Base-by-base conservation (phyloP, 192 early-diverging fungal genomes). In the Podochytrium sp. region DNA sequence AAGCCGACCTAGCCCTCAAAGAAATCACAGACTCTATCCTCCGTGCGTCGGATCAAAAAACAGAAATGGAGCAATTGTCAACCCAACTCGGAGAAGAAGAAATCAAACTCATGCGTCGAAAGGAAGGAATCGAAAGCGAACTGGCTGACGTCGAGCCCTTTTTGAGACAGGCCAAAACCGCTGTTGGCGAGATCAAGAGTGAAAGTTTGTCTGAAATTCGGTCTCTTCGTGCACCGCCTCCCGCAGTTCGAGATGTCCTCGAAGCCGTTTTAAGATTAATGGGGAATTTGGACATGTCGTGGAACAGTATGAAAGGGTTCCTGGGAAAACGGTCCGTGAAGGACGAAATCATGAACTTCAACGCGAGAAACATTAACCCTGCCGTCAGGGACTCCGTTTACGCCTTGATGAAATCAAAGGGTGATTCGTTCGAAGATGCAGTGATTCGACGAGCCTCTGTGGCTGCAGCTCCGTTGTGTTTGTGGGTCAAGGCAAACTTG, bases 301-400 rank as follows among this genome's bases (percentile, higher is more conserved):
- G 88, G 88, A 89, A 86, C 42, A 89, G 85, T 69, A 90, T 90
- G 88, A 90, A 89, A 64, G 79, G 85, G 0, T 89, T 90, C 68
- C 75, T 90, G 25, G 88, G 88, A 27, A 86, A 90, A 65, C 34
- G 88, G 34, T 86, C 85, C 0, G 77, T 90, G 7, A 90, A 90
- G 57, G 88, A 90, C 29, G 88, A 90, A 76, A 87, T 87, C 61
- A 80, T 90, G 77, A 88, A 87, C 72, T 90, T 90, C 65, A 78
- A 89, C 52, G 86, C 85, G 20, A 68, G 82, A 30, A 84, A 66
- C 27, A 86, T 90, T 49, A 82, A 76, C 5, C 71, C 68, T 37
- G 60, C 71, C 34, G 77, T 81, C 10, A 58, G 87, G 50, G 82
- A 82, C 12, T 83, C 87, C 3, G 88, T 90, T 23, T 55, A 65